Evolutionary conservation across 306 rosid genomes (phyloP).

Genomic region (Cucumis melo): DNA sequence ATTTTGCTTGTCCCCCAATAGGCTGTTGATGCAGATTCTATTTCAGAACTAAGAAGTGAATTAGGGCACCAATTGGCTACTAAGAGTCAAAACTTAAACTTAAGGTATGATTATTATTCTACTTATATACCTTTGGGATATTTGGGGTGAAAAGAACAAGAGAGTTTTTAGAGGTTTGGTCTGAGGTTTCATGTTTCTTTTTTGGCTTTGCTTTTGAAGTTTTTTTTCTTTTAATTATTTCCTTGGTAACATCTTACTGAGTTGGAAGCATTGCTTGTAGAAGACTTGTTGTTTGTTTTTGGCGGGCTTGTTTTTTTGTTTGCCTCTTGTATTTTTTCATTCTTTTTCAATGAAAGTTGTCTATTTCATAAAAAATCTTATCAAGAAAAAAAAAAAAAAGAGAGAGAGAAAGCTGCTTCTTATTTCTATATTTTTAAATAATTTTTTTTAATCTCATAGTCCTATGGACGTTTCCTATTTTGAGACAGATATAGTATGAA

Average conservation of each 20-base stretch:
- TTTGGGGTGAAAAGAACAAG: no score
- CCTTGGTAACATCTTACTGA: no score
- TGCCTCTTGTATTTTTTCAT: no score
- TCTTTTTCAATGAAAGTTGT: no score
- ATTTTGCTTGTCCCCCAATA: constrained; percentile 15
- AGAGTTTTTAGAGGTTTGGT: no score
- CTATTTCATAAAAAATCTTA: background rate
- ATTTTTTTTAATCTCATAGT: background rate
- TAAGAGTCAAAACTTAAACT: constrained; percentile 47
- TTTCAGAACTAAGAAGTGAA: constrained; percentile 69
- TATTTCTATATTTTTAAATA: background rate
- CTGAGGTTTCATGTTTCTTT: no score
- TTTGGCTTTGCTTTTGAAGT: no score
- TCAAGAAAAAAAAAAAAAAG: background rate
- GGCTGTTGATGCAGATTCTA: constrained; percentile 66
- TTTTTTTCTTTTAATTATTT: no score
- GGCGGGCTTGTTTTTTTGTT: no score
- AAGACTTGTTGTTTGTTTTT: no score
- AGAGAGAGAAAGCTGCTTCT: background rate
- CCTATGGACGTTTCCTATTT: background rate
- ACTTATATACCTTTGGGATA: background rate
- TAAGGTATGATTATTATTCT: constrained; percentile 34
- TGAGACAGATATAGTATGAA: background rate
- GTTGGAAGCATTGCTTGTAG: no score
- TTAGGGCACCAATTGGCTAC: constrained; percentile 73